Evolutionary conservation across 2,329 filamentous ascomycete genomes (phyloP).

Genomic region (Delphinella strobiligena): DNA sequence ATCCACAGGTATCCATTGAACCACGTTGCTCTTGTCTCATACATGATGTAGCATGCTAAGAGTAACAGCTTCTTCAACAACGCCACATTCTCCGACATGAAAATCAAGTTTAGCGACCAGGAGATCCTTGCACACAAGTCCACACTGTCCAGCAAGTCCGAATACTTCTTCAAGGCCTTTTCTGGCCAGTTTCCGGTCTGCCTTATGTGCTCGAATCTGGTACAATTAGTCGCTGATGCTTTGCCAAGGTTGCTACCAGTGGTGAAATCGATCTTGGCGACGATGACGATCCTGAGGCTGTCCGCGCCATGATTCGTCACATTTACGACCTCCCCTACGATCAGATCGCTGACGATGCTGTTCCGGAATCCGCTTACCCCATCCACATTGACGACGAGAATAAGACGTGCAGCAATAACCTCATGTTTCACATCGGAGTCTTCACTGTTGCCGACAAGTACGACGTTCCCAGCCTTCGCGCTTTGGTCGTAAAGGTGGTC

Average conservation of each 20-base stretch:
- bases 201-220: too few species aligned
- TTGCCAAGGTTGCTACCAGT: not conserved
- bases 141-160: not conserved
- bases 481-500: conserved; percentile 7
- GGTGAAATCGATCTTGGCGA: not conserved
- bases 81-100: not conserved
- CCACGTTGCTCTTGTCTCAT: too few species aligned
- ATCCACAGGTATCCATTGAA: too few species aligned
- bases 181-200: not conserved
- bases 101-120: not conserved
- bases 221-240: too few species aligned
- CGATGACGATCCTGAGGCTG: conserved; percentile 1
- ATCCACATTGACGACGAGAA: too few species aligned
- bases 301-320: conserved; percentile 2
- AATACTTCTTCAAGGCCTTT: conserved; percentile 1
- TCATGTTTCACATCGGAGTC: conserved; percentile 4
- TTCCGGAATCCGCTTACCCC: not conserved
- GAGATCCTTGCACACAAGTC: conserved; percentile 1
- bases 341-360: not conserved
- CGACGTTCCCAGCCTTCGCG: conserved; percentile 7
- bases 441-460: conserved; percentile 12
- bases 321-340: conserved; percentile 1
- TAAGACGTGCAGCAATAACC: too few species aligned
- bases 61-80: not conserved
- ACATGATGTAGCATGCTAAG: too few species aligned